phyloP scores from a whole-genome alignment of 331 rosid genomes.

The Pyracantha coccinea region DNA sequence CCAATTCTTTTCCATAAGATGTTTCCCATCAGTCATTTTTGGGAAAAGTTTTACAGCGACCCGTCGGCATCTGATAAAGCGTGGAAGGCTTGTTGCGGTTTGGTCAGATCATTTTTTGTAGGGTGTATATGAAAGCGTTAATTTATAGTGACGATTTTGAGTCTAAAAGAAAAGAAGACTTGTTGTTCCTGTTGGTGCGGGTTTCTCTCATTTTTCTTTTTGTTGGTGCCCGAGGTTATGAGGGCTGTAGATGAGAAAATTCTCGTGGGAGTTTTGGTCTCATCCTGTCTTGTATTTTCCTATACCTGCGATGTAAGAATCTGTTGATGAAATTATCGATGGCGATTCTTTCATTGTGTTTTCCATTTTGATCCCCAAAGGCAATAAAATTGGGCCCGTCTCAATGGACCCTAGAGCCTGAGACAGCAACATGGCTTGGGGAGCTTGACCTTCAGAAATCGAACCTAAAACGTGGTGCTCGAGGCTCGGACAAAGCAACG shows the following conservation, averaged over 20 bases:
- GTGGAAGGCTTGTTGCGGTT: background rate
- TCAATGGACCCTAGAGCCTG: background rate
- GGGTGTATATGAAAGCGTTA: background rate
- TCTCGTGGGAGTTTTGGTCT: background rate
- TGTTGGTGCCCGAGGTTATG: background rate
- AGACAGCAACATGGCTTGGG: background rate
- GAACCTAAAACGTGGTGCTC: background rate
- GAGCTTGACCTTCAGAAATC: too few relatives aligned
- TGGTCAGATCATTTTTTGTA: background rate
- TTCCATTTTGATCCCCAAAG: background rate
- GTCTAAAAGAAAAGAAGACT: background rate
- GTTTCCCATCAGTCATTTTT: background rate
- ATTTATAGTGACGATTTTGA: background rate
- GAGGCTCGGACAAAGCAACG: background rate
- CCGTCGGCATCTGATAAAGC: background rate
- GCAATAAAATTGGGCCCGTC: background rate
- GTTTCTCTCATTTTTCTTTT: background rate
- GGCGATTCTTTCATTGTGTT: background rate
- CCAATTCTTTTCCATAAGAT: too few relatives aligned
- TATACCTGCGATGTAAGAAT: background rate
- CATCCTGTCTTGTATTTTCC: background rate
- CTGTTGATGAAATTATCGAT: background rate
- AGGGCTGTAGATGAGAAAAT: background rate
- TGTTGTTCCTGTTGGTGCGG: background rate
- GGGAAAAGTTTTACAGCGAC: background rate